These are phyloP conservation scores for Priceomyces fermenticarens DNA, from an alignment of 805 yeast species.

Conservation along the genomic window DNA sequence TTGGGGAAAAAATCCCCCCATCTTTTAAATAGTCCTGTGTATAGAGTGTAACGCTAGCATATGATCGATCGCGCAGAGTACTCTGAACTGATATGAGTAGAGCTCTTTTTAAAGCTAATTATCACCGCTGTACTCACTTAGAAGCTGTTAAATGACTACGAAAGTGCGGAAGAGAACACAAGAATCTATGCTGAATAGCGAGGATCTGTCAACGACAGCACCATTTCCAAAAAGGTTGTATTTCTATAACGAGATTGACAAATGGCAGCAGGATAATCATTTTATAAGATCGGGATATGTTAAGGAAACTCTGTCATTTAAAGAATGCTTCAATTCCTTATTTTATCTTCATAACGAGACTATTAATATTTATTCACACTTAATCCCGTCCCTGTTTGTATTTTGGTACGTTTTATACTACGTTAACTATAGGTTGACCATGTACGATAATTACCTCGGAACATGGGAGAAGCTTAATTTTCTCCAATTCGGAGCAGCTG, in stretches of 20 bases:
- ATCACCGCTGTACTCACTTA: not conserved
- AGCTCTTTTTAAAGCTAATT: not conserved
- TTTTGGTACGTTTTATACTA: constrained; percentile 21
- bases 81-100: not conserved
- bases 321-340: constrained; percentile 47
- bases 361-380: constrained; percentile 67
- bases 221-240: constrained; percentile 7
- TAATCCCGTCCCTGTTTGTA: constrained; percentile 43
- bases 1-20: constrained; percentile 58
- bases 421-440: constrained; percentile 23
- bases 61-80: not conserved
- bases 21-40: constrained; percentile 31
- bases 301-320: constrained; percentile 47
- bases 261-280: constrained; percentile 76
- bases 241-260: constrained; percentile 57
- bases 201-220: not conserved
- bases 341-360: constrained; percentile 66
- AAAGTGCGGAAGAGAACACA: not conserved
- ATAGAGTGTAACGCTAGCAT: not conserved
- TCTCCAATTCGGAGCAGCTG: constrained; percentile 54
- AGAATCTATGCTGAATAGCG: not conserved
- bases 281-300: constrained; percentile 65
- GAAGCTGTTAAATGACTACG: not conserved
- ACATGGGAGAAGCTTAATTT: constrained; percentile 49
- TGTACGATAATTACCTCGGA: constrained; percentile 22